These are phyloP conservation scores for Cydonia oblonga DNA, from an alignment of 331 rosid species.

Conservation along the genomic window DNA sequence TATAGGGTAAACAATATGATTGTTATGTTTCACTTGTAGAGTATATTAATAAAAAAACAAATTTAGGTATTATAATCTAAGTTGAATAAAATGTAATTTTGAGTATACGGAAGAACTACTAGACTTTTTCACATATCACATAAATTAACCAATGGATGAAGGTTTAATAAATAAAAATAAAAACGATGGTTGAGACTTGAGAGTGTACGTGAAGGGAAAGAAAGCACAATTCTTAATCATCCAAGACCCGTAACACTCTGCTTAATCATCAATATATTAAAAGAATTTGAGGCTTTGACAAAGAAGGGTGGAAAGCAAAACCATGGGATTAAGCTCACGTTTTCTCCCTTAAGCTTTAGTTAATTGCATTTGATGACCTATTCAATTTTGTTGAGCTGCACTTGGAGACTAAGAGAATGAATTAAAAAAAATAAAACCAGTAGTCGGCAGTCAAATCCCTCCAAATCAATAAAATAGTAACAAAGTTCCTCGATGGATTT, in stretches of 20 bases:
- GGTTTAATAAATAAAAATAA: no score
- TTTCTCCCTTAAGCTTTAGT: neutral
- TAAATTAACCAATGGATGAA: no score
- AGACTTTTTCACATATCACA: no score
- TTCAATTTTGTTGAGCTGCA: slow-evolving; percentile 11
- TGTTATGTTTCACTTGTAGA: no score
- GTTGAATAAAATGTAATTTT: no score
- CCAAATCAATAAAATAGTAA: slow-evolving; percentile 9
- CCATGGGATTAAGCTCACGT: neutral
- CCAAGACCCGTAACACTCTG: neutral
- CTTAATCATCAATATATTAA: neutral
- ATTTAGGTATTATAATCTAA: no score
- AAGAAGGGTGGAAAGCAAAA: neutral
- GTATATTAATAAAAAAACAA: no score
- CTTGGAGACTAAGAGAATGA: neutral
- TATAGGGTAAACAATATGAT: no score
- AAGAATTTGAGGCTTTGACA: neutral
- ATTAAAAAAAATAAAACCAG: neutral
- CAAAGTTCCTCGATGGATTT: neutral
- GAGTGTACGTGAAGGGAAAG: neutral
- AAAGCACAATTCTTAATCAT: neutral
- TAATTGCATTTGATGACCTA: slow-evolving; percentile 5
- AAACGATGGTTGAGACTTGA: no score
- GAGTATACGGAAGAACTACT: no score
- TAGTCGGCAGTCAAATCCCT: slow-evolving; percentile 24